Evolutionary conservation across 2,329 filamentous ascomycete species (phyloP).

Genomic region (Aspergillus proliferans): DNA sequence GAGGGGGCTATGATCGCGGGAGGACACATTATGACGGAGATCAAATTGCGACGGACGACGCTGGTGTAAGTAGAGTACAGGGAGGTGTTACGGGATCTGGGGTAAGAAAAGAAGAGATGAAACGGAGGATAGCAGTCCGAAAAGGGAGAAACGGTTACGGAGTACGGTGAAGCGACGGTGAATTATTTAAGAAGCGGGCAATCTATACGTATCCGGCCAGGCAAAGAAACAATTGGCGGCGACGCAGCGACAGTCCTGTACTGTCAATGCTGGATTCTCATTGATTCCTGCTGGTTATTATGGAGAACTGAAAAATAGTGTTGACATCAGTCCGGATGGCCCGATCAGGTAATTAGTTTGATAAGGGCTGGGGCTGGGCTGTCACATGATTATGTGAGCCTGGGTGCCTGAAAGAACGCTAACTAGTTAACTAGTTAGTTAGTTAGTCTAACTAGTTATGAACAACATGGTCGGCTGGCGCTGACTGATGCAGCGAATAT

Average conservation of each 20-base stretch:
- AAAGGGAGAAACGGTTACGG: too few species aligned
- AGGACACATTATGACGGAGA: slow-evolving; percentile 62
- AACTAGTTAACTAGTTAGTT: too few species aligned
- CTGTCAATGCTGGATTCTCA: too few species aligned
- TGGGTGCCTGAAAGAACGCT: too few species aligned
- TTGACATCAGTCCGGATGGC: slow-evolving; percentile 19
- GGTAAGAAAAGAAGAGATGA: not conserved
- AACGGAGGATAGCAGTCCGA: too few species aligned
- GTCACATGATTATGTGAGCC: slow-evolving; percentile 3
- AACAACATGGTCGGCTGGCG: too few species aligned
- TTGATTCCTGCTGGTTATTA: not conserved
- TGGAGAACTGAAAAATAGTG: not conserved
- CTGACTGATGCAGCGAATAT: slow-evolving; percentile 3
- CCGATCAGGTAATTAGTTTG: slow-evolving; percentile 11
- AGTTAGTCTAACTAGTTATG: too few species aligned
- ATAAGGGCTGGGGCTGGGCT: slow-evolving; percentile 19
- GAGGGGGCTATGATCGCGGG: slow-evolving; percentile 93
- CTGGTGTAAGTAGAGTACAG: not conserved
- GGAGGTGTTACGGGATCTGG: slow-evolving; percentile 1
- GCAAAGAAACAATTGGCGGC: too few species aligned
- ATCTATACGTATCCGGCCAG: too few species aligned
- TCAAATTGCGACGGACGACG: not conserved
- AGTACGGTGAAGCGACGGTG: too few species aligned
- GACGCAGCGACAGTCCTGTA: too few species aligned
- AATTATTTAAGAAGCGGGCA: too few species aligned